Conservation (phyloP, 2,329 filamentous ascomycete genomes). For the Phialocephala subalpina region DNA sequence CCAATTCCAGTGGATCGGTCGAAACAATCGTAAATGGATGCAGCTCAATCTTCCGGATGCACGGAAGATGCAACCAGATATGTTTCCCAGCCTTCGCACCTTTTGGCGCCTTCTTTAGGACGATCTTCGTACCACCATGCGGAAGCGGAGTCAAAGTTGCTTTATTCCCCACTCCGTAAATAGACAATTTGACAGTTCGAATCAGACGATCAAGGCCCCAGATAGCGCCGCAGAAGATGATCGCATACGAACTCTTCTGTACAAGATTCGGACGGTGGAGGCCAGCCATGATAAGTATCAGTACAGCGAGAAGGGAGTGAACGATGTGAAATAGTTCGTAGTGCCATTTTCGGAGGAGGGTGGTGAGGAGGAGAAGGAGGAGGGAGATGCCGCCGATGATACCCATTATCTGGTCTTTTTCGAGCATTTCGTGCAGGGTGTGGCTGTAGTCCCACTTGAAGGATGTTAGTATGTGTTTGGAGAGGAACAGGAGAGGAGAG, state of each 20-base stretch:
- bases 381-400: conserved; percentile 56
- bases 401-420: conserved; percentile 52
- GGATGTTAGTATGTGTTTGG: neutral
- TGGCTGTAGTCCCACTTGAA: neutral
- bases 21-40: conserved; percentile 70
- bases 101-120: conserved; percentile 56
- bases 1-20: conserved; percentile 59
- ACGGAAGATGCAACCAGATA: conserved; percentile 69
- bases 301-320: conserved; percentile 59
- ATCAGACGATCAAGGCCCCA: conserved; percentile 60
- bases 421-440: conserved; percentile 42
- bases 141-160: conserved; percentile 61
- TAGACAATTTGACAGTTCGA: conserved; percentile 51
- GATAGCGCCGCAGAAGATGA: conserved; percentile 51
- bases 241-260: conserved; percentile 50
- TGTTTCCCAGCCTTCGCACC: conserved; percentile 61
- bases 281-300: conserved; percentile 55
- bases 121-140: conserved; percentile 60
- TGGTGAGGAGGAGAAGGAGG: conserved; percentile 53
- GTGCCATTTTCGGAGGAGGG: conserved; percentile 50
- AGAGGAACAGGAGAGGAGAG: neutral
- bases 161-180: conserved; percentile 57
- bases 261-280: conserved; percentile 58
- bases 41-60: conserved; percentile 62
- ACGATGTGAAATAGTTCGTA: conserved; percentile 64